phyloP scores from a whole-genome alignment of 225 moss, liverwort and hornwort genomes.

The Sphagnum contortum region DNA sequence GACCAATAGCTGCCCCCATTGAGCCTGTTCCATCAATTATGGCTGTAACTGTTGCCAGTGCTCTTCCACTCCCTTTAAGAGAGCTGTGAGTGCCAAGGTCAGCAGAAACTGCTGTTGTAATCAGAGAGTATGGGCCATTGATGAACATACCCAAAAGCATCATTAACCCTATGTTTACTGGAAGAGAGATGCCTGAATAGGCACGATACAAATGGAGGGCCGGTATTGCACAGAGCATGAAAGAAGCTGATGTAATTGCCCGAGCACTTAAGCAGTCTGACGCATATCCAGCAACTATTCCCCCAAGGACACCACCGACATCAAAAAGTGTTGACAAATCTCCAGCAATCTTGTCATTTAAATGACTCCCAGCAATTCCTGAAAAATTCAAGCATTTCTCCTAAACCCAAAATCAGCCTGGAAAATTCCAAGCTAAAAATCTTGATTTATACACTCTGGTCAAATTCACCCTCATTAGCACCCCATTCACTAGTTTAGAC shows the following conservation, averaged over 20 bases:
- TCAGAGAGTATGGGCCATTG: conserved; percentile 86
- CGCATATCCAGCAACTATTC: conserved; percentile 71
- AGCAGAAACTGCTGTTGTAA: conserved; percentile 95
- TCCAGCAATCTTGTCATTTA: conserved; percentile 64
- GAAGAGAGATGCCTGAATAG: conserved; percentile 50
- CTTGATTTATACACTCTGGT: no score
- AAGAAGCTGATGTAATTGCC: conserved; percentile 70
- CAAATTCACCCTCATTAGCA: no score
- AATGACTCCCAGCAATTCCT: conserved; percentile 60
- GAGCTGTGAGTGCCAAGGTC: conserved; percentile 88
- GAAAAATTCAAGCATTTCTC: conserved; percentile 3
- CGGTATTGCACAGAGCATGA: conserved; percentile 81
- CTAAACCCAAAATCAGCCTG: no score
- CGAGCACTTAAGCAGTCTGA: conserved; percentile 76
- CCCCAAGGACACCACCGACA: conserved; percentile 75
- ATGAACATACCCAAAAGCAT: conserved; percentile 52
- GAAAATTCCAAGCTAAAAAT: no score
- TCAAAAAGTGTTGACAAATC: conserved; percentile 77
- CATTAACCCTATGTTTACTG: conserved; percentile 60
- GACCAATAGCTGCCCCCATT: conserved; percentile 84
- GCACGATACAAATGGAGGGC: conserved; percentile 64
- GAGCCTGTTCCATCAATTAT: conserved; percentile 97
- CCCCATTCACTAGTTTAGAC: no score
- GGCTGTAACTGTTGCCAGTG: conserved; percentile 79
- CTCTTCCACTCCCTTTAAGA: conserved; percentile 69